A percentile compares a stretch with the other conserved stretches of the same genome.
phyloP scores from a whole-genome alignment of 148 eudicot genomes.

The Diospyros kaki region DNA sequence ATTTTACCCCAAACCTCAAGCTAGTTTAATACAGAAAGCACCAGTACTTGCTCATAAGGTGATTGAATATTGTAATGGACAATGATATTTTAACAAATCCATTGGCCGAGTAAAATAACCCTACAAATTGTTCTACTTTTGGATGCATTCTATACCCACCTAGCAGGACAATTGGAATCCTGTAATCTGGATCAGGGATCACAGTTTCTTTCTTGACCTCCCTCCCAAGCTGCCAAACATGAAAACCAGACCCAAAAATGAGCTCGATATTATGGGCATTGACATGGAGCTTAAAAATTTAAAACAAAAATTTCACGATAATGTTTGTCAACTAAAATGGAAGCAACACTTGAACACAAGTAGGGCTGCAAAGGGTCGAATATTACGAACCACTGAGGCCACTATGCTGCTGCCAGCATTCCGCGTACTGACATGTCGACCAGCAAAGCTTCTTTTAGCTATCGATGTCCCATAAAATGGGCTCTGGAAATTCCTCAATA shows the following conservation, averaged over 20 bases:
- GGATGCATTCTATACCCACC: constrained; percentile 38
- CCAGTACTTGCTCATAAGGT: background rate
- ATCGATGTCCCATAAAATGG: constrained; percentile 45
- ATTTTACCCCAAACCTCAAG: background rate
- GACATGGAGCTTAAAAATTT: background rate
- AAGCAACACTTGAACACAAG: background rate
- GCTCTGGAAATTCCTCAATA: constrained; percentile 31
- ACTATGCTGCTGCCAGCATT: constrained; percentile 26
- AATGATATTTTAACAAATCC: too few species aligned
- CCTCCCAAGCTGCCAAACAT: constrained; percentile 54
- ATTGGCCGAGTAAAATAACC: too few species aligned
- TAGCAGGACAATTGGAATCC: constrained; percentile 75
- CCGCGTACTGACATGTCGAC: constrained; percentile 23
- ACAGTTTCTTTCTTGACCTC: constrained; percentile 67
- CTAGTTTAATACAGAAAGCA: background rate
- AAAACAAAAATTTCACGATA: background rate
- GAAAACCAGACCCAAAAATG: background rate
- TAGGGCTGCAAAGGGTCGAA: background rate
- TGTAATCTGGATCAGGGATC: constrained; percentile 85
- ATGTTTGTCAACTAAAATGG: constrained; percentile 5
- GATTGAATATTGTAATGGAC: background rate
- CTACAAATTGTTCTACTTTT: too few species aligned
- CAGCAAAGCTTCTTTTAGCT: constrained; percentile 16
- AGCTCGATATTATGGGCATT: background rate
- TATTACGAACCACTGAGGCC: constrained; percentile 46